A percentile compares a stretch with the other conserved stretches of the same genome.
phyloP scores from a whole-genome alignment of 2,329 filamentous ascomycete species.

The Microcyclospora pomicola region DNA sequence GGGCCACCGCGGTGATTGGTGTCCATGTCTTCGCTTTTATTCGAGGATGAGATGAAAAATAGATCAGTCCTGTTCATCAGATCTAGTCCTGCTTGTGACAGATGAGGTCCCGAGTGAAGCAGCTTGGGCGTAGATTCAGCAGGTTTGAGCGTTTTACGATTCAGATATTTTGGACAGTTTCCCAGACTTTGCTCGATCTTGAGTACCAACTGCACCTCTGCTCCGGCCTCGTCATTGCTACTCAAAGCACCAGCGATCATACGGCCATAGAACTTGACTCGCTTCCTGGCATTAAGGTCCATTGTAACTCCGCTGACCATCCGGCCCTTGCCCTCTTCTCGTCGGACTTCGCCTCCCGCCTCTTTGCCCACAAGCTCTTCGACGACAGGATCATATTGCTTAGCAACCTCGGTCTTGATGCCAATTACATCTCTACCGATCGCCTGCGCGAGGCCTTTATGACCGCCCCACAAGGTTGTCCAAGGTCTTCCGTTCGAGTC shows the following conservation, averaged over 20 bases:
- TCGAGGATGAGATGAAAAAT: constrained; percentile 61
- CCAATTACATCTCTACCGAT: constrained; percentile 52
- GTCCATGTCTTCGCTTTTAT: constrained; percentile 56
- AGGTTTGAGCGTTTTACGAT: constrained; percentile 51
- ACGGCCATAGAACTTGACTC: constrained; percentile 60
- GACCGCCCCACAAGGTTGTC: constrained; percentile 65
- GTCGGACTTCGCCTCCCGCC: constrained; percentile 31
- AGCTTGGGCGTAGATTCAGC: constrained; percentile 41
- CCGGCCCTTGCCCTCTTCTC: constrained; percentile 27
- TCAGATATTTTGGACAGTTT: constrained; percentile 81
- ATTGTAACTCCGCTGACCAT: constrained; percentile 51
- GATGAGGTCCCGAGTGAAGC: constrained; percentile 31
- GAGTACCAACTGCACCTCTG: constrained; percentile 46
- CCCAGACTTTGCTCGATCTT: constrained; percentile 58
- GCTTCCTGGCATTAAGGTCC: constrained; percentile 51
- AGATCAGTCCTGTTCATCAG: constrained; percentile 54
- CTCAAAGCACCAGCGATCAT: constrained; percentile 51
- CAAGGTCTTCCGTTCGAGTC: constrained; percentile 54
- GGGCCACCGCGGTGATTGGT: constrained; percentile 69
- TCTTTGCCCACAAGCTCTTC: constrained; percentile 42
- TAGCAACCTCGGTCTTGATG: constrained; percentile 47
- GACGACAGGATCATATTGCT: constrained; percentile 54
- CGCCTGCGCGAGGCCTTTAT: constrained; percentile 50
- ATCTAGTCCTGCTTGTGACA: constrained; percentile 42
- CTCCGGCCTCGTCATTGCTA: constrained; percentile 17